These are phyloP conservation scores for Schwanniomyces etchellsii DNA, from an alignment of 1,139 yeast species.

Conservation along the genomic window DNA sequence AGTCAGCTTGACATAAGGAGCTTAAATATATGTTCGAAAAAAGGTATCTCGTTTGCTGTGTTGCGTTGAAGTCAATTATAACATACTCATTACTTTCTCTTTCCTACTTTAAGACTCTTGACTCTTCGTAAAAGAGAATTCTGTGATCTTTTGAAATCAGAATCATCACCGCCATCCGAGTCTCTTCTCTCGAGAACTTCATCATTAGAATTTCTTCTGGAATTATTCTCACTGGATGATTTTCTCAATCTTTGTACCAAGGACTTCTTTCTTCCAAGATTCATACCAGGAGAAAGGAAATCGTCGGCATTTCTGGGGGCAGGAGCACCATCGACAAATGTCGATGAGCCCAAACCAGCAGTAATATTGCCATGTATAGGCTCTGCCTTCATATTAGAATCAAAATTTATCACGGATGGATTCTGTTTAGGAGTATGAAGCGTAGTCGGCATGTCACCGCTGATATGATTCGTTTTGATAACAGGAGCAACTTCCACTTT, in stretches of 20 bases:
- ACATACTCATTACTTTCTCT: constrained; percentile 8
- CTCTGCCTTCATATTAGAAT: constrained; percentile 59
- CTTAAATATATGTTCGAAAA: too few species aligned
- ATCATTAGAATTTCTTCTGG: constrained; percentile 28
- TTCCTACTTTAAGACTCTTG: constrained; percentile 76
- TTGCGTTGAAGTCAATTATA: neutral
- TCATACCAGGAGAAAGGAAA: constrained; percentile 24
- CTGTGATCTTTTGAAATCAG: constrained; percentile 28
- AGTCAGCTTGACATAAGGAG: too few species aligned
- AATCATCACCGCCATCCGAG: constrained; percentile 17
- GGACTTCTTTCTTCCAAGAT: constrained; percentile 68
- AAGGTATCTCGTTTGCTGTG: too few species aligned
- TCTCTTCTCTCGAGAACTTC: constrained; percentile 16
- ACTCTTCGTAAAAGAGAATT: constrained; percentile 72
- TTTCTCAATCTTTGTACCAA: constrained; percentile 60
- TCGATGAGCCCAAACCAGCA: constrained; percentile 84
- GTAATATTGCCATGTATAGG: constrained; percentile 84
- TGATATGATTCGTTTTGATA: constrained; percentile 9
- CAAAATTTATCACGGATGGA: constrained; percentile 59
- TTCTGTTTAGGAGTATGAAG: constrained; percentile 38
- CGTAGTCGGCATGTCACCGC: constrained; percentile 15
- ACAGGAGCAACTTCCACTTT: constrained; percentile 10
- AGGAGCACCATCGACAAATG: constrained; percentile 95
- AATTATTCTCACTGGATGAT: constrained; percentile 28
- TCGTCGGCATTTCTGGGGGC: constrained; percentile 51